Evolutionary conservation across 23 red algal genomes (phyloP), one percentile per base, ranked within the genome.

Genomic region (Chondrus crispus): DNA sequence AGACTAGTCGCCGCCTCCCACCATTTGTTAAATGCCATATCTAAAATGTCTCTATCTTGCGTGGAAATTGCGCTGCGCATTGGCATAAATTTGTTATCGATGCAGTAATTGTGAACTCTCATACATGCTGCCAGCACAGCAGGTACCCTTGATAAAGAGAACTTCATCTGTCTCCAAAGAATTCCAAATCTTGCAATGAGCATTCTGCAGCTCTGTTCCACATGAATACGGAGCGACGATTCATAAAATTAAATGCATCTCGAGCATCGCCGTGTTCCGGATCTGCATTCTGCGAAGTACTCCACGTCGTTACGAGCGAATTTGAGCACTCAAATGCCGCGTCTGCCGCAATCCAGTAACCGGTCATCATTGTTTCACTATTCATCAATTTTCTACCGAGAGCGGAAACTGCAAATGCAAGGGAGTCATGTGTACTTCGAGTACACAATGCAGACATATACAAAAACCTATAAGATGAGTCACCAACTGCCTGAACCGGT

Each of bases 371-470:
- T 22, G 2, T 22, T 0, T 64, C 39, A 38, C 46, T 22, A 24
- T 64, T 44, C 28, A 85, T 53, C 3, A 16, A n/a, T n/a, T n/a
- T 18, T 64, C 18, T 45, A 9, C 52, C 81, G 20, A 85, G 19
- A 0, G 33, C 47, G 19, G 81, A 85, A 1, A 85, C 58, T 26
- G 81, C 26, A 45, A 63, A 60, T 20, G 53, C 81, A 0, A 85
- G 13, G 24, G 81, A 28, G 41, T 85, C 81, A 68, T 85, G 57
- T 39, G 81, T 85, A 16, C 54, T 68, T 20, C 81, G 54, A 60
- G 24, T 43, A 44, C 50, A 85, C 20, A 53, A 28, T 11, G 68
- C 48, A 2, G 50, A 85, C 3, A 46, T 43, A 68, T 64, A 32
- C 1, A 85, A 20, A 64, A 63, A 85, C n/a, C 1, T 30, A 44